A percentile compares a stretch with the other conserved stretches of the same genome.
phyloP scores from a whole-genome alignment of 75 land plant genomes.

The Picea glauca region DNA sequence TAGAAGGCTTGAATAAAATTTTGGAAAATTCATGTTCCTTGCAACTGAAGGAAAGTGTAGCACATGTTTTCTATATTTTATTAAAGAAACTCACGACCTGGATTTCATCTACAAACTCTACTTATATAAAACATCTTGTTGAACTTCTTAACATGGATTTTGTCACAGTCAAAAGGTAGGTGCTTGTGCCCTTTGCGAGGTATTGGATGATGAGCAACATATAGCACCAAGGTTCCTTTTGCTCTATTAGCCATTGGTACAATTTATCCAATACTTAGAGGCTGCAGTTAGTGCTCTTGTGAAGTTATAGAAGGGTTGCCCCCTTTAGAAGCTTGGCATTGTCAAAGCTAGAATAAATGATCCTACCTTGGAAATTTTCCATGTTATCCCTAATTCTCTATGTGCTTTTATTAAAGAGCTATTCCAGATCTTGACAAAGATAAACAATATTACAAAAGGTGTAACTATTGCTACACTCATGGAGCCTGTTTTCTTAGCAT shows the following conservation, averaged over 20 bases:
- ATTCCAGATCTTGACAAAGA: constrained; percentile 30
- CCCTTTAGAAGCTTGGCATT: constrained; percentile 32
- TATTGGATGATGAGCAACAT: constrained; percentile 36
- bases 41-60: constrained; percentile 40
- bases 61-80: constrained; percentile 31
- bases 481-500: constrained; percentile 27
- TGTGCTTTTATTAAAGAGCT: constrained; percentile 33
- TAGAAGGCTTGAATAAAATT: constrained; percentile 29
- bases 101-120: constrained; percentile 20
- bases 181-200: constrained; percentile 30
- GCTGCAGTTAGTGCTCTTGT: constrained; percentile 33
- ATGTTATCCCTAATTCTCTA: constrained; percentile 23
- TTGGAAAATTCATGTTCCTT: constrained; percentile 25
- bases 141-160: constrained; percentile 21
- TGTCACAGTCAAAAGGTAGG: constrained; percentile 32
- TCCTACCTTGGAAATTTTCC: constrained; percentile 20
- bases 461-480: constrained; percentile 22
- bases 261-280: constrained; percentile 26
- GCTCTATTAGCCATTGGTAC: constrained; percentile 18
- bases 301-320: no score
- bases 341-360: constrained; percentile 37
- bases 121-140: constrained; percentile 36
- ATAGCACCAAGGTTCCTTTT: constrained; percentile 29
- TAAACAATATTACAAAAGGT: constrained; percentile 33
- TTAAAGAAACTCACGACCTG: constrained; percentile 29